These are phyloP conservation scores for Camelina sativa DNA, from an alignment of 345 rosid species.

Conservation along the genomic window DNA sequence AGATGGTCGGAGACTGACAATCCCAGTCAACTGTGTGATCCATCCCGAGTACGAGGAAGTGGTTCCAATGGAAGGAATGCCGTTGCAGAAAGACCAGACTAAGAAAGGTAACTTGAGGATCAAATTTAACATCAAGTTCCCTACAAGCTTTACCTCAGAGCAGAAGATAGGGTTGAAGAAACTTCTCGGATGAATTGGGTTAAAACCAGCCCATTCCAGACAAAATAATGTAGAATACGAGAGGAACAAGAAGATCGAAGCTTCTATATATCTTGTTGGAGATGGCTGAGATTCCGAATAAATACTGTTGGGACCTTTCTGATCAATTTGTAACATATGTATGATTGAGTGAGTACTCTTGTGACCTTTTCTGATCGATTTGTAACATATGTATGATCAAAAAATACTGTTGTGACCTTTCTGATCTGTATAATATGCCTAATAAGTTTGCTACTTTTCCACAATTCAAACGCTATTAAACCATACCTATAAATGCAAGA, in stretches of 20 bases:
- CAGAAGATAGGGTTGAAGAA: conserved; percentile 60
- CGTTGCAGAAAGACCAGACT: conserved; percentile 57
- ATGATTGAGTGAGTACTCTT: conserved; percentile 1
- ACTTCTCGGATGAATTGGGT: conserved; percentile 37
- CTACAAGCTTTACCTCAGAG: conserved; percentile 52
- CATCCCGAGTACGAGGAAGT: conserved; percentile 60
- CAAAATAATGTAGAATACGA: conserved; percentile 3
- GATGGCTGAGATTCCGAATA: conserved; percentile 5
- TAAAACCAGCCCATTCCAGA: not conserved
- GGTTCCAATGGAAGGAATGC: conserved; percentile 67
- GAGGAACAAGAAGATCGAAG: not conserved
- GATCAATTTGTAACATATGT: conserved; percentile 33
- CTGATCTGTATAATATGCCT: conserved; percentile 9
- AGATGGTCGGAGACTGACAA: conserved; percentile 58
- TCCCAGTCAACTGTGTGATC: conserved; percentile 53
- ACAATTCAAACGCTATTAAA: not conserved
- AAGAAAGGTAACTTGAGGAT: conserved; percentile 61
- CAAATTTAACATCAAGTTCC: conserved; percentile 67
- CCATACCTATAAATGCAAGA: not conserved
- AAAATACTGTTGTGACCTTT: not conserved
- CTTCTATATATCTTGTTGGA: conserved; percentile 20
- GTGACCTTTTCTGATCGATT: conserved; percentile 25
- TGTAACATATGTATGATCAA: conserved; percentile 32
- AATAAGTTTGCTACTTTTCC: not conserved
- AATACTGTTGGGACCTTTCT: conserved; percentile 23